phyloP scores from a whole-genome alignment of 345 rosid genomes.

The Euphorbia tirucalli region DNA sequence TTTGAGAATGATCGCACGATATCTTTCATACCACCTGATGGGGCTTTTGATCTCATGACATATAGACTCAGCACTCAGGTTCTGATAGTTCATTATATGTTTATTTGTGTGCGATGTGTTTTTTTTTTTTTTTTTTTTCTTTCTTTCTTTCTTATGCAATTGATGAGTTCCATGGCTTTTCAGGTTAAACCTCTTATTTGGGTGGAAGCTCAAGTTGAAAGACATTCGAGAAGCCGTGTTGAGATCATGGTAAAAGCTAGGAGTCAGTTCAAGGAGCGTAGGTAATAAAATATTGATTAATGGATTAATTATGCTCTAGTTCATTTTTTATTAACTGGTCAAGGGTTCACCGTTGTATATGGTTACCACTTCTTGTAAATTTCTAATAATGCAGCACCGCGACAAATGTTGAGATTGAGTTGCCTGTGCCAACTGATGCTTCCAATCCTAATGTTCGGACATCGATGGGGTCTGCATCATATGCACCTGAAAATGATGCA shows the following conservation, averaged over 20 bases:
- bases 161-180: slow-evolving; percentile 11
- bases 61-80: slow-evolving; percentile 98
- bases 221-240: slow-evolving; percentile 86
- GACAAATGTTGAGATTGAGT: slow-evolving; percentile 64
- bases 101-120: background rate
- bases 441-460: slow-evolving; percentile 86
- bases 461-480: slow-evolving; percentile 89
- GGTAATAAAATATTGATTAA: slow-evolving; percentile 35
- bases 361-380: background rate
- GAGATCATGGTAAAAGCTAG: slow-evolving; percentile 88
- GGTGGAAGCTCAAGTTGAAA: slow-evolving; percentile 97
- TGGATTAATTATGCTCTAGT: background rate
- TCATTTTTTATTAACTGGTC: background rate
- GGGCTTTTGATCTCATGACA: slow-evolving; percentile 96
- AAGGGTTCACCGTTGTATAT: background rate
- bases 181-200: slow-evolving; percentile 94
- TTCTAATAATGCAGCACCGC: slow-evolving; percentile 47
- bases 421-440: slow-evolving; percentile 75
- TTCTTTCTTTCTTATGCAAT: background rate
- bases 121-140: too few species aligned
- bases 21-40: slow-evolving; percentile 97
- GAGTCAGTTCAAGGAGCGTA: slow-evolving; percentile 94
- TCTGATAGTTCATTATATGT: background rate
- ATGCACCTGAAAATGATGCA: slow-evolving; percentile 79
- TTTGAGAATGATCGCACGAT: slow-evolving; percentile 96